Base-by-base conservation (phyloP, 2,329 filamentous ascomycete genomes). In the Cladosporium sp. region DNA sequence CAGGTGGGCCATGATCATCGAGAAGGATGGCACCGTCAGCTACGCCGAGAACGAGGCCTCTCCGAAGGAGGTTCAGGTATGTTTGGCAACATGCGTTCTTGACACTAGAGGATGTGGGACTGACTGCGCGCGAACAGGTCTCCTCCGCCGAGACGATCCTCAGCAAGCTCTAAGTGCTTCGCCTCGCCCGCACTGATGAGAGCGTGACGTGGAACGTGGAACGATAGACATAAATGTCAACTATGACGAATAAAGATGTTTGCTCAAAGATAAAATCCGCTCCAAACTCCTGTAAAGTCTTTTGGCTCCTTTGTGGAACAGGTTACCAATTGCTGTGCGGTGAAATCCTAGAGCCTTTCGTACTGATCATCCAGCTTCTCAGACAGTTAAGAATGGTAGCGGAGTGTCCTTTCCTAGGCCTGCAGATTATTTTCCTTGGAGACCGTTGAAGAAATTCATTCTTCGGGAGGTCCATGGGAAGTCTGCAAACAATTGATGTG, bases 1-100 rank as follows among this genome's bases (percentile, higher is more conserved):
- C 58, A 81, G 89, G 58, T 95, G 87, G 75, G 89, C 87, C 63
- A 80, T 95, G 69, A 75, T 91, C 63, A 73, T 95, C 61, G 89
- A 77, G 58, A 70, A 91, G 74, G 77, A 95, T 70, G 89, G 89
- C 71, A 92, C 88, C 77, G 79, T 95, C 65, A 77, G 75, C 65
- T 95, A 95, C 70, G 86, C 87, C 56, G 87, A 86, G 72, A 84
- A 81, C 64, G 89, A 95, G 75, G 70, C 68, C 58, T 78, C 73
- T 57, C 72, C 73, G 3, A 63, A 72, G 43, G 66, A 77, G 56
- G 74, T 79, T 38, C 69, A 70, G 48, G 76, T 77, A 61, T 68
- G 71, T 65, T 28, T 43, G 28, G 22, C 22, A 28, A 28, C 4
- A 28, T 4, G 22, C 7, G 3, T 28, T 5, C 4, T 7, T 28